Percentiles rank a stretch among this genome's conserved stretches.
Evolutionary conservation across 768 basidiomycete genomes (phyloP).

Genomic region (Ramaria sp.): DNA sequence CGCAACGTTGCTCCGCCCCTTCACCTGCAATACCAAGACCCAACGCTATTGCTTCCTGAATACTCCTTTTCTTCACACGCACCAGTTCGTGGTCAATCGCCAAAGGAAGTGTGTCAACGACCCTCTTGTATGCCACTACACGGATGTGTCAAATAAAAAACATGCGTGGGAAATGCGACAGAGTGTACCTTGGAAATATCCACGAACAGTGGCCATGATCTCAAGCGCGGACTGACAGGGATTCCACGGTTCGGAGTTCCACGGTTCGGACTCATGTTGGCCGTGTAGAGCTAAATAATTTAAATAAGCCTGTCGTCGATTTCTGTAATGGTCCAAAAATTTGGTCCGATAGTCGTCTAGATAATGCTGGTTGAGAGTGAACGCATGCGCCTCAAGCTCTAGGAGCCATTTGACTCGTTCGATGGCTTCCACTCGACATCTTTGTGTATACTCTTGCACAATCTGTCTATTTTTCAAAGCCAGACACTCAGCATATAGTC

Average conservation of each 20-base stretch:
- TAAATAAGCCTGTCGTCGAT: conserved; percentile 9
- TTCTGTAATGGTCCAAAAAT: conserved; percentile 38
- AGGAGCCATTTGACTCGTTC: conserved; percentile 38
- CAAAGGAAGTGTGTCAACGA: conserved; percentile 44
- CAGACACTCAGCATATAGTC: background rate
- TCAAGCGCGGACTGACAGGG: conserved; percentile 32
- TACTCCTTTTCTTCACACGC: conserved; percentile 34
- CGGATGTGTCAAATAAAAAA: background rate
- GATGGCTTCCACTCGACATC: conserved; percentile 28
- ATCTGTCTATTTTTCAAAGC: conserved; percentile 26
- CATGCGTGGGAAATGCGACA: too few relatives aligned
- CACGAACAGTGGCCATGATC: conserved; percentile 65
- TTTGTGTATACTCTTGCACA: conserved; percentile 40
- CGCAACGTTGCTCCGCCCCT: conserved; percentile 36
- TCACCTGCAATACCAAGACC: conserved; percentile 42
- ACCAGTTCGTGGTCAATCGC: conserved; percentile 47
- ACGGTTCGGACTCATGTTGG: background rate
- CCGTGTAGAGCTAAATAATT: background rate
- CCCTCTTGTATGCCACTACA: conserved; percentile 49
- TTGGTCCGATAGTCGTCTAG: conserved; percentile 35
- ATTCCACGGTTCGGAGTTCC: background rate
- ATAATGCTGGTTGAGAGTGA: conserved; percentile 43
- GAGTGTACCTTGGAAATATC: conserved; percentile 56
- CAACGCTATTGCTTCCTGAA: conserved; percentile 33
- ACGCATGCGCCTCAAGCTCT: conserved; percentile 36